Conservation (phyloP, 2,329 filamentous ascomycete genomes). For the Cordyceps cicadae region DNA sequence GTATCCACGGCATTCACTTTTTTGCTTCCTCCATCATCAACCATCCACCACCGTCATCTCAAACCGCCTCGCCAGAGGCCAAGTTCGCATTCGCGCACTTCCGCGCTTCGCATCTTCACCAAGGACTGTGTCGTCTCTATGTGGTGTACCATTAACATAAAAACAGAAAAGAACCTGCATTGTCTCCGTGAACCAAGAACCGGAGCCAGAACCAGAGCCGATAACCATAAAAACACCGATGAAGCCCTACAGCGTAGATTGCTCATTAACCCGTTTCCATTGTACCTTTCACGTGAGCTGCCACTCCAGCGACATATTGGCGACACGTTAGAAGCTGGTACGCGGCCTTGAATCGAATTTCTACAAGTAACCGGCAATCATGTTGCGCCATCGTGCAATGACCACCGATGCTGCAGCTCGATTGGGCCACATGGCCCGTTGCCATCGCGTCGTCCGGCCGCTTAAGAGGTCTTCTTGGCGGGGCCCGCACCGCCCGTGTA, state of each 20-base stretch:
- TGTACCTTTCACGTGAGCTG: background rate
- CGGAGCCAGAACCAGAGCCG: background rate
- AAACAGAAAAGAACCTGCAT: background rate
- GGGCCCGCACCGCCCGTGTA: constrained; percentile 54
- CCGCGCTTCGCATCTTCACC: background rate
- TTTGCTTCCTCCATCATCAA: background rate
- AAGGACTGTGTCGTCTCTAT: background rate
- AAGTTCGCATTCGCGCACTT: background rate
- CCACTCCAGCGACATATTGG: background rate
- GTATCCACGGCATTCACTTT: background rate
- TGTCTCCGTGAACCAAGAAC: background rate
- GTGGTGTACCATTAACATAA: background rate
- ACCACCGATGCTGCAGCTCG: background rate
- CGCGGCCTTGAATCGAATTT: background rate
- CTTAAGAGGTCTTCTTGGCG: constrained; percentile 40
- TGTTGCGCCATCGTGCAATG: background rate
- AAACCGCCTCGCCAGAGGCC: background rate
- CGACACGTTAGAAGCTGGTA: background rate
- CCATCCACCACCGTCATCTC: background rate
- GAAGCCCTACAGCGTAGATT: background rate
- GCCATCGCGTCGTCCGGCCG: background rate
- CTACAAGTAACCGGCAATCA: background rate
- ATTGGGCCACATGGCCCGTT: no score
- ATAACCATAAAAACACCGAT: background rate
- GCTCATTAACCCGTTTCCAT: constrained; percentile 4